These are phyloP conservation scores for Debaryomyces coudertii DNA, from an alignment of 1,139 yeast species.

Conservation along the genomic window DNA sequence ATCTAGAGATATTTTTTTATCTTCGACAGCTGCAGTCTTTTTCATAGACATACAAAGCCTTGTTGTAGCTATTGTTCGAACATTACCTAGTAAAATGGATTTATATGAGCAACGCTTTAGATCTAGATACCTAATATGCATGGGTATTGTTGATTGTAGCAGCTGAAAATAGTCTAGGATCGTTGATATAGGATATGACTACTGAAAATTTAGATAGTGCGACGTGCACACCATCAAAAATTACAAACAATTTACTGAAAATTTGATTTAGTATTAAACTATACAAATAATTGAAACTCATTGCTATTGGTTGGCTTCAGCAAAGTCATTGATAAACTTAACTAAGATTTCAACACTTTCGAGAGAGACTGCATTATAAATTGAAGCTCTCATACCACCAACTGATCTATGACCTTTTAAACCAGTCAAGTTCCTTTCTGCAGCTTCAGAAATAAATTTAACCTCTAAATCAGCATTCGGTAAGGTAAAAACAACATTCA, in stretches of 20 bases:
- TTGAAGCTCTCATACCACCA: constrained; percentile 94
- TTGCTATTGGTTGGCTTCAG: constrained; percentile 35
- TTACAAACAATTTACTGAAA: neutral
- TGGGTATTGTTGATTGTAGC: constrained; percentile 5
- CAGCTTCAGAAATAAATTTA: constrained; percentile 63
- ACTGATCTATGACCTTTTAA: constrained; percentile 96
- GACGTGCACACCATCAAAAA: constrained; percentile 2
- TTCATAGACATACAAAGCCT: constrained; percentile 6
- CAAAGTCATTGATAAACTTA: constrained; percentile 66
- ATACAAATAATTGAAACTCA: neutral
- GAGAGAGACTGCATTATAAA: constrained; percentile 81
- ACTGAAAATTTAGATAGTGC: constrained; percentile 7
- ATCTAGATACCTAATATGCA: constrained; percentile 1
- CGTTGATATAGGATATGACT: no score
- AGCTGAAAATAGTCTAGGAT: neutral
- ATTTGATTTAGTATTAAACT: neutral
- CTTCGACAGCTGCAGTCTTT: constrained; percentile 24
- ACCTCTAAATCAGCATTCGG: constrained; percentile 64
- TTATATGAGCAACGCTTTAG: neutral
- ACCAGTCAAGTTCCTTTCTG: constrained; percentile 59
- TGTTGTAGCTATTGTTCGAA: constrained; percentile 1
- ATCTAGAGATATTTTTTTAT: constrained; percentile 31
- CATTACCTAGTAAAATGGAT: neutral
- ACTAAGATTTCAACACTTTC: constrained; percentile 65
- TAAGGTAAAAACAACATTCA: constrained; percentile 92